Percentiles rank a stretch among this genome's conserved stretches.
Conservation (phyloP, 2,329 filamentous ascomycete species). For the Cladophialophora yegresii region DNA sequence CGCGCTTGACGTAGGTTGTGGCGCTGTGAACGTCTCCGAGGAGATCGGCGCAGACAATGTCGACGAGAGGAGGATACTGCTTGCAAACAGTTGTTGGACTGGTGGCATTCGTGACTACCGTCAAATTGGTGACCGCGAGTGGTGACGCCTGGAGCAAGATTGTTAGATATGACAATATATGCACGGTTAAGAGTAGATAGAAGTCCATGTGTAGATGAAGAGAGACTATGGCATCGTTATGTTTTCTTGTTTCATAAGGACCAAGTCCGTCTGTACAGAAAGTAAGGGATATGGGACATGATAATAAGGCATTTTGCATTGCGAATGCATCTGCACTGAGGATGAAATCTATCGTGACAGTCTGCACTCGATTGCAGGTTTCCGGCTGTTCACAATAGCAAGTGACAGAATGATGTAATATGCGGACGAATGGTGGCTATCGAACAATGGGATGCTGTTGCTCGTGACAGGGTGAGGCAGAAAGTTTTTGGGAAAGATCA, state of each 20-base stretch:
- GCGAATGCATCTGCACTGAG: not conserved
- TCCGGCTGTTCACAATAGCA: conserved; percentile 10
- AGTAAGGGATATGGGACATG: not conserved
- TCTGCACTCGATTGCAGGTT: not conserved
- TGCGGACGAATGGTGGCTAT: not conserved
- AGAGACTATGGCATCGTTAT: conserved; percentile 3
- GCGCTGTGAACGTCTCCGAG: conserved; percentile 36
- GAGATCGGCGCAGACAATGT: conserved; percentile 27
- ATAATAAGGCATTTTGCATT: not conserved
- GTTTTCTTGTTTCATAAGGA: not conserved
- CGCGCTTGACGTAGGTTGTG: conserved; percentile 36
- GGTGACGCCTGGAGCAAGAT: conserved; percentile 20
- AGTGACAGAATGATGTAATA: conserved; percentile 9
- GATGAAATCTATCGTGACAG: not conserved
- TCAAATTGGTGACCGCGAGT: not conserved
- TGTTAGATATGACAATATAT: conserved; percentile 18
- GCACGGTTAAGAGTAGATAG: conserved; percentile 5
- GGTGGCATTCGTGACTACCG: not conserved
- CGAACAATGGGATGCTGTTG: conserved; percentile 2
- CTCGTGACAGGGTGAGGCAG: conserved; percentile 5
- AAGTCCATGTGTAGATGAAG: conserved; percentile 19
- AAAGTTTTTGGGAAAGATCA: not conserved
- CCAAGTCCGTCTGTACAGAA: not conserved
- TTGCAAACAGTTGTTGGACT: conserved; percentile 2
- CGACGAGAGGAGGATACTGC: conserved; percentile 23